Evolutionary conservation across 352 stramenopile species (phyloP).

Genomic region (Phytophthora ramorum): DNA sequence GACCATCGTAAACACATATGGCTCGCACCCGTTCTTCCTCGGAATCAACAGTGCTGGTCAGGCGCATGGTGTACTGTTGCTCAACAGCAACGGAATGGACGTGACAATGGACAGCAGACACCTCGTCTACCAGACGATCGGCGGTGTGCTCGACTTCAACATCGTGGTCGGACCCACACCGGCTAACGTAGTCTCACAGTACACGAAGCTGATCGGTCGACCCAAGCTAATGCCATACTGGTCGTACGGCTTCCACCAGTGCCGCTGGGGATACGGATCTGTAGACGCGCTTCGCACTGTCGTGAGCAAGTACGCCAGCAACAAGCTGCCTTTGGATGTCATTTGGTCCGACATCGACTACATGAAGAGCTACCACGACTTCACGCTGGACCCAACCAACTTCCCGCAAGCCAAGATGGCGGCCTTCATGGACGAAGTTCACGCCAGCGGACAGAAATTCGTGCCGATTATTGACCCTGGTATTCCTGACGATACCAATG

Average conservation of each 20-base stretch:
- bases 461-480: slow-evolving; percentile 86
- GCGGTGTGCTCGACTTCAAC: slow-evolving; percentile 70
- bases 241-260: slow-evolving; percentile 76
- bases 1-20: slow-evolving; percentile 61
- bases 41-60: slow-evolving; percentile 44
- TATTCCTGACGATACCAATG: slow-evolving; percentile 62
- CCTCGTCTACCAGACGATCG: slow-evolving; percentile 60
- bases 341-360: slow-evolving; percentile 77
- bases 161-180: slow-evolving; percentile 55
- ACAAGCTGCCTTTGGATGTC: slow-evolving; percentile 58
- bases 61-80: slow-evolving; percentile 59
- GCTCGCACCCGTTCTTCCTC: slow-evolving; percentile 67
- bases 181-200: slow-evolving; percentile 54
- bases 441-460: slow-evolving; percentile 64
- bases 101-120: slow-evolving; percentile 45
- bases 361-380: slow-evolving; percentile 65
- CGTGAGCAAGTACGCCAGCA: slow-evolving; percentile 50
- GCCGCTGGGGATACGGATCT: slow-evolving; percentile 54
- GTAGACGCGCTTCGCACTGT: slow-evolving; percentile 36
- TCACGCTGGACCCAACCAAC: slow-evolving; percentile 62
- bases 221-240: slow-evolving; percentile 72
- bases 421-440: slow-evolving; percentile 53
- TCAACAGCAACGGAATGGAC: slow-evolving; percentile 77
- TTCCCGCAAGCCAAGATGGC: slow-evolving; percentile 46
- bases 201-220: slow-evolving; percentile 60